phyloP scores from a whole-genome alignment of 306 rosid genomes.

The Glycine latifolia region DNA sequence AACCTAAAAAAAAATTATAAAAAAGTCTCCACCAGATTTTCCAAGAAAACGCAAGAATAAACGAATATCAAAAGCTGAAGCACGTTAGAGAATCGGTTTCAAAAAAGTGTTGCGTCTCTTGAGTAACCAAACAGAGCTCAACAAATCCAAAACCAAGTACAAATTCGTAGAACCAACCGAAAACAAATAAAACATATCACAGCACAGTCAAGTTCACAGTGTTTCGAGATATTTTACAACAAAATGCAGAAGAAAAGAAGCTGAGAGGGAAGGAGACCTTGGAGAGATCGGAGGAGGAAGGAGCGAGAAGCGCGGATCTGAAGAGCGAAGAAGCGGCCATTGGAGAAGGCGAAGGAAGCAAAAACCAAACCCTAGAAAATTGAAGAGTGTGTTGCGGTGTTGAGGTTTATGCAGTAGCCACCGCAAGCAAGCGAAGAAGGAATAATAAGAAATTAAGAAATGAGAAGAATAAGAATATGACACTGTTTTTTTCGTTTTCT shows the following conservation, averaged over 20 bases:
- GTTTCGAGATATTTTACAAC: not conserved
- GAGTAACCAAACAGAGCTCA: not conserved
- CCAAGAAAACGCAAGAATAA: not conserved
- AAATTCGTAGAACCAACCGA: not conserved
- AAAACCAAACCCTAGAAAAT: slow-evolving; percentile 48
- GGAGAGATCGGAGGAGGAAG: slow-evolving; percentile 56
- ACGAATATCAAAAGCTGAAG: not conserved
- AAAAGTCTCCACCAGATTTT: not conserved
- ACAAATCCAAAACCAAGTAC: not conserved
- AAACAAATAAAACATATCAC: not conserved
- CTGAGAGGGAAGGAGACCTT: slow-evolving; percentile 51
- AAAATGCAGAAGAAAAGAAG: slow-evolving; percentile 9
- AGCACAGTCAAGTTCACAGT: not conserved
- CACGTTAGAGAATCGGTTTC: not conserved
- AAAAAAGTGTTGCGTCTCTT: not conserved
- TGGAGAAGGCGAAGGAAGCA: slow-evolving; percentile 40
- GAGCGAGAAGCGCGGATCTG: slow-evolving; percentile 64
- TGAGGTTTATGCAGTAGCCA: slow-evolving; percentile 15
- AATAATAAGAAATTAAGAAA: not conserved
- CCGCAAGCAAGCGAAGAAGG: not conserved
- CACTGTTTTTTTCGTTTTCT: not conserved
- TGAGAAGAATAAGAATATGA: not conserved
- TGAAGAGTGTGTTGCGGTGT: not conserved
- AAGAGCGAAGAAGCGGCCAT: slow-evolving; percentile 81
- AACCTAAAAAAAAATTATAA: not conserved